These are phyloP conservation scores for Tribonema minus DNA, from an alignment of 108 stramenopile species.

Conservation along the genomic window DNA sequence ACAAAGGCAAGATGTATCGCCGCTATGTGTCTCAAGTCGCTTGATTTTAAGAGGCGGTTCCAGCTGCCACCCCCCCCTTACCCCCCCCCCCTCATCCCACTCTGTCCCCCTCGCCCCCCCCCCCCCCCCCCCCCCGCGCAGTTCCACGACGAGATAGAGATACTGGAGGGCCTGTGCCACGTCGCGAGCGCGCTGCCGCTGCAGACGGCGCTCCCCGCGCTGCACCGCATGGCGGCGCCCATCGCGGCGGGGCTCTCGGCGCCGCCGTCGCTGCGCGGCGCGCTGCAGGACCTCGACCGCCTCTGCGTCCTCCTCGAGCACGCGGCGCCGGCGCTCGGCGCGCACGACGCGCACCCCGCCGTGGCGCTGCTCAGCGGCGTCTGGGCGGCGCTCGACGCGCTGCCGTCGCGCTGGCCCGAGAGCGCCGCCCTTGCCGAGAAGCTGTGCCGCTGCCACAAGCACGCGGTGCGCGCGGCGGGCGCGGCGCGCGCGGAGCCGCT, in stretches of 20 bases:
- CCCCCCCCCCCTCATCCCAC: constrained; percentile 16
- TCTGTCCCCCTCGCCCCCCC: neutral
- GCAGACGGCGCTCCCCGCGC: constrained; percentile 34
- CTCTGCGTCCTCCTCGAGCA: constrained; percentile 71
- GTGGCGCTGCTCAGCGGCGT: constrained; percentile 63
- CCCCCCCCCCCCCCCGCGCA: constrained; percentile 18
- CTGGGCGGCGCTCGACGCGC: constrained; percentile 74
- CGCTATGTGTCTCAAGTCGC: no score
- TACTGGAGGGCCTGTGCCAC: constrained; percentile 76
- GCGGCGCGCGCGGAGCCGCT: constrained; percentile 66
- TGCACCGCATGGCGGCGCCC: constrained; percentile 70
- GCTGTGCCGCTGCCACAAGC: constrained; percentile 87
- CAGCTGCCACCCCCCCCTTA: no score
- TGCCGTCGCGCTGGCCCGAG: constrained; percentile 62
- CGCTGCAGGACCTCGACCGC: constrained; percentile 74
- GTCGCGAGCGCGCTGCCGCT: constrained; percentile 58
- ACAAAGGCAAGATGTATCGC: no score
- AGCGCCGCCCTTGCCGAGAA: constrained; percentile 74
- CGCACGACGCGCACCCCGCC: neutral
- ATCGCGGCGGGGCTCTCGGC: constrained; percentile 63
- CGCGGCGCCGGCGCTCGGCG: constrained; percentile 1
- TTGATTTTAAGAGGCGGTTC: no score
- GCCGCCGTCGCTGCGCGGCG: constrained; percentile 36
- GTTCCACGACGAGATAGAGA: constrained; percentile 76
- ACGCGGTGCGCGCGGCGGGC: constrained; percentile 74